Conservation (phyloP, 2,329 filamentous ascomycete species). For the Penicillium aurantiogriseum region DNA sequence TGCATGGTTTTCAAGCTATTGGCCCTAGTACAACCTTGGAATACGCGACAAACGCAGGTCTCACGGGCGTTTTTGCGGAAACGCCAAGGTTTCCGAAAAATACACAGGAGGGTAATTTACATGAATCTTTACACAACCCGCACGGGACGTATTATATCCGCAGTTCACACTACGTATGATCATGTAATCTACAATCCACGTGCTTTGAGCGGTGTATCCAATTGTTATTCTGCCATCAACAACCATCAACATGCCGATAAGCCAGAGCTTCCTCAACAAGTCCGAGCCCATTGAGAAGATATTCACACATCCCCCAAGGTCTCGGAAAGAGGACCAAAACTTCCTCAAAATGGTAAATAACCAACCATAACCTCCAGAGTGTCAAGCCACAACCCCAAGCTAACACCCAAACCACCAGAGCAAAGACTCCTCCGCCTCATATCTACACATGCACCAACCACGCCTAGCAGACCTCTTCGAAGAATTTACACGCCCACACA, state of each 20-base stretch:
- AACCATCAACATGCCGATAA: neutral
- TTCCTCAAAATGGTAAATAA: neutral
- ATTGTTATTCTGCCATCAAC: slow-evolving; percentile 2
- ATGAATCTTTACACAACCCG: too few relatives aligned
- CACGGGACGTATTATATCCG: too few relatives aligned
- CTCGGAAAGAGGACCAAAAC: neutral
- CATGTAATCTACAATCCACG: too few relatives aligned
- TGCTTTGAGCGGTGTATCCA: neutral
- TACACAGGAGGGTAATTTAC: too few relatives aligned
- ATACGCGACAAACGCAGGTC: too few relatives aligned
- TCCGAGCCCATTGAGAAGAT: neutral
- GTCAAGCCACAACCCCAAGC: neutral
- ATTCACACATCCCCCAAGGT: neutral
- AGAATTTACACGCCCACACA: slow-evolving; percentile 50
- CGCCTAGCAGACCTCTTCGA: slow-evolving; percentile 51
- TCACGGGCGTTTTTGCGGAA: too few relatives aligned
- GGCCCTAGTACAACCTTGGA: too few relatives aligned
- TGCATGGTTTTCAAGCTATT: too few relatives aligned
- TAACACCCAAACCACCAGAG: slow-evolving; percentile 34
- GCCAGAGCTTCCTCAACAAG: neutral
- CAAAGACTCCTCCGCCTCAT: slow-evolving; percentile 51
- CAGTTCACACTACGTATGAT: too few relatives aligned
- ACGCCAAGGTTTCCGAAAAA: too few relatives aligned
- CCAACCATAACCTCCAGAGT: too few relatives aligned
- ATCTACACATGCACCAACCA: slow-evolving; percentile 50